These are phyloP conservation scores for Plectosphaerella sp. DNA, from an alignment of 2,329 filamentous ascomycete genomes.

Conservation along the genomic window DNA sequence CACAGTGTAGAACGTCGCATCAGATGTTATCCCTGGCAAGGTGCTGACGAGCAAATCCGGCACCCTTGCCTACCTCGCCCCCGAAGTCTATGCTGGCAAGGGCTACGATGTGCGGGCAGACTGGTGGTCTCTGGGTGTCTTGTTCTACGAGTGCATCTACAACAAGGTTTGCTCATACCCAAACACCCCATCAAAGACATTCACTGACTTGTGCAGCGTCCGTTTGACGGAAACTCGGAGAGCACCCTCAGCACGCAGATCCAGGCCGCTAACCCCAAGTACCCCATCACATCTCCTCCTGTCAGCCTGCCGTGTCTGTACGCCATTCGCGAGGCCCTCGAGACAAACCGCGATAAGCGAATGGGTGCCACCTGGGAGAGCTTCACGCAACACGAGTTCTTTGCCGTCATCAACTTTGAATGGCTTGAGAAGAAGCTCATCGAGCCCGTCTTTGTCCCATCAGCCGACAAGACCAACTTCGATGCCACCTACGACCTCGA, in stretches of 20 bases:
- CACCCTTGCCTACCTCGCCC: slow-evolving; percentile 90
- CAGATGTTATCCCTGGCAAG: slow-evolving; percentile 80
- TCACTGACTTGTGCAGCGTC: slow-evolving; percentile 53
- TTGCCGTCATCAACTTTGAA: slow-evolving; percentile 78
- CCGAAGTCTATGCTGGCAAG: slow-evolving; percentile 87
- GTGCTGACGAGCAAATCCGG: slow-evolving; percentile 92
- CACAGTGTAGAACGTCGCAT: slow-evolving; percentile 77
- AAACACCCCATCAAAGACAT: neutral
- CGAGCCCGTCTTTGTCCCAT: slow-evolving; percentile 86
- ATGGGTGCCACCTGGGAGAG: slow-evolving; percentile 84
- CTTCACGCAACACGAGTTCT: slow-evolving; percentile 87
- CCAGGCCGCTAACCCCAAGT: slow-evolving; percentile 75
- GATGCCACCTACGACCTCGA: slow-evolving; percentile 97
- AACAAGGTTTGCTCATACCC: slow-evolving; percentile 68
- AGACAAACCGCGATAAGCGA: slow-evolving; percentile 72
- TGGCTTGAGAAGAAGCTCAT: slow-evolving; percentile 82
- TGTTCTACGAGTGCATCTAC: slow-evolving; percentile 99
- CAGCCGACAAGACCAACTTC: slow-evolving; percentile 97
- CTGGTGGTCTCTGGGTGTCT: slow-evolving; percentile 97
- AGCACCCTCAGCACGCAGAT: slow-evolving; percentile 76
- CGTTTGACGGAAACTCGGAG: slow-evolving; percentile 88
- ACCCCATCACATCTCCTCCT: slow-evolving; percentile 86
- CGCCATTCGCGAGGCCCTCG: slow-evolving; percentile 78
- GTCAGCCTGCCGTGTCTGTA: slow-evolving; percentile 86
- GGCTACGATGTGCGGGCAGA: slow-evolving; percentile 90